A percentile compares a stretch with the other conserved stretches of the same genome.
Conservation (phyloP, 2,329 filamentous ascomycete genomes). For the Aspergillus fructus region DNA sequence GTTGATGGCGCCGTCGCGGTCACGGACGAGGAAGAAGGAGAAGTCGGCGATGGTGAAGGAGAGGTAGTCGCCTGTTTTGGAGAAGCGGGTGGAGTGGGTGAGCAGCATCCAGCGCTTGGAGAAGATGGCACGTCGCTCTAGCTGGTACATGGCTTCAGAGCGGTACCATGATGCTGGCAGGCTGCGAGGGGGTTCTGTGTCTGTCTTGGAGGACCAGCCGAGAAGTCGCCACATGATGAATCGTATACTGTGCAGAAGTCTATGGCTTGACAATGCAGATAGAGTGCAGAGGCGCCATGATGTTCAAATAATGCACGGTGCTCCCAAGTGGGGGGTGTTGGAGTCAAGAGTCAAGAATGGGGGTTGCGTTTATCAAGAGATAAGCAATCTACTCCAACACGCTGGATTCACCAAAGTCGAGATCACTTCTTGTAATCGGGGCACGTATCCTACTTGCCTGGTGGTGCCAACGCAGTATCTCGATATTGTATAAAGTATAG, state of each 20-base stretch:
- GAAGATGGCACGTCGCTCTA: constrained; percentile 28
- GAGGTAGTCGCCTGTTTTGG: constrained; percentile 22
- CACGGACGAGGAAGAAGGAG: constrained; percentile 8
- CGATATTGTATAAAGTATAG: too few relatives aligned
- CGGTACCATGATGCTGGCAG: constrained; percentile 28
- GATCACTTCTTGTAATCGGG: too few relatives aligned
- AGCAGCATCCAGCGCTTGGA: constrained; percentile 26
- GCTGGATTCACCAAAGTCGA: not conserved
- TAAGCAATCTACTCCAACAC: not conserved
- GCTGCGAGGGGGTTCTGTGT: constrained; percentile 10
- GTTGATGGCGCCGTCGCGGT: constrained; percentile 14
- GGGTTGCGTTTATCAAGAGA: not conserved
- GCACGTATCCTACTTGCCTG: too few relatives aligned
- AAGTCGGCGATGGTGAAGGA: constrained; percentile 11
- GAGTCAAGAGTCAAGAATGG: not conserved
- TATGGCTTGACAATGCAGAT: not conserved
- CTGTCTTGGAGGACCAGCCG: not conserved
- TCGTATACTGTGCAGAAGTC: not conserved
- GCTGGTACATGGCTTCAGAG: constrained; percentile 25
- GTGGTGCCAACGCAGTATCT: too few relatives aligned
- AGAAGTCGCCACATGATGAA: constrained; percentile 10
- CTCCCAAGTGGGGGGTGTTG: not conserved
- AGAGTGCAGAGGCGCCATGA: not conserved
- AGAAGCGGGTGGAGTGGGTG: constrained; percentile 22
- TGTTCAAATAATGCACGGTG: not conserved